Evolutionary conservation across 2,329 filamentous ascomycete genomes (phyloP), one percentile per base, ranked within the genome.

Genomic region (Ceratocystis alfenasii): DNA sequence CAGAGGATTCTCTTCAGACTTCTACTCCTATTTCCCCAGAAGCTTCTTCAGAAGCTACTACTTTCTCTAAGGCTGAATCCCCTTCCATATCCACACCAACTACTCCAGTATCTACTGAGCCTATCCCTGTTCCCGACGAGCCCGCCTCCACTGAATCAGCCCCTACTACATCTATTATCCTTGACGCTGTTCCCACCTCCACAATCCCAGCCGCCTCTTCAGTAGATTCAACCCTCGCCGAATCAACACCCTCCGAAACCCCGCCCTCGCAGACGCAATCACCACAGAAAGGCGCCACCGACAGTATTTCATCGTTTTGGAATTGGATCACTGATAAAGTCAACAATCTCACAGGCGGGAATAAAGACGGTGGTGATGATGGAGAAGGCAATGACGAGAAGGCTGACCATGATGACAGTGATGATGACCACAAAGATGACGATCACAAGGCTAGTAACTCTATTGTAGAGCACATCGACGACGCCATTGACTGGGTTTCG

Each of bases 401-500:
- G 25, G 67, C 22, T 12, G 28, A n/a, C 15, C 12, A 59, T 59
- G 15, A 67, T n/a, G 57, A 41, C 44, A 48, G 48, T 22, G 62
- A 63, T 57, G 67, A 55, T 59, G 71, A 68, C 10, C 28, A 28
- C 22, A 66, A 70, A 1, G 66, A 67, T 3, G 66, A 71, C 4
- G 71, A 72, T 55, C 71, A 73, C 3, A 71, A 71, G 2, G 69
- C 72, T 5, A 69, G 74, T 0, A 72, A 74, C 44, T 71, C 73
- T n/a, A 67, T 71, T 33, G 70, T 70, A 22, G 68, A 70, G 5
- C 69, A 70, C 1, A 70, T 74, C 17, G 72, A 78, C 68, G 73
- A 73, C 3, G 75, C 79, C 44, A 83, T 80, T 79, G 74, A 79
- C 62, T 83, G 81, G 81, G 70, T 83, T 12, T 78, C 75, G 1